Conservation (phyloP, 768 basidiomycete genomes). For the Tylopilus vinaceipallidus region DNA sequence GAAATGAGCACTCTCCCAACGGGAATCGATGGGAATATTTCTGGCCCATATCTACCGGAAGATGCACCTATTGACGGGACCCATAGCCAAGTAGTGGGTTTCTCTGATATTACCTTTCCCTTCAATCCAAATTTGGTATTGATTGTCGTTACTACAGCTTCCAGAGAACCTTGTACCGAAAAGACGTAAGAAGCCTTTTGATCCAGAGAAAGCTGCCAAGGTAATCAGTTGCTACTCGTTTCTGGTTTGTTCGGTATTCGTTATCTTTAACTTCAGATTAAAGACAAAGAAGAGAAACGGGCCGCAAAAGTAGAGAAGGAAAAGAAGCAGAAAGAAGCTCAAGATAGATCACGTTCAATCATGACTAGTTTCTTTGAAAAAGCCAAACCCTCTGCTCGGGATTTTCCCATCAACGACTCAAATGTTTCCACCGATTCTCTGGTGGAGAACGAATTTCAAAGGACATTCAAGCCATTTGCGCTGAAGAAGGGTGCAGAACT, state of each 20-base stretch:
- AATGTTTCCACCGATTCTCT: conserved; percentile 34
- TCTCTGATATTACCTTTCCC: neutral
- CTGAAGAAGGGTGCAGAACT: conserved; percentile 71
- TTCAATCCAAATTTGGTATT: neutral
- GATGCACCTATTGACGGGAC: conserved; percentile 28
- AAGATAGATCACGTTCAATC: conserved; percentile 69
- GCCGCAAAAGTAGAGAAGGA: conserved; percentile 68
- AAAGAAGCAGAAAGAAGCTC: conserved; percentile 66
- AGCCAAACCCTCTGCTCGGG: conserved; percentile 37
- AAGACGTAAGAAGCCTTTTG: conserved; percentile 49
- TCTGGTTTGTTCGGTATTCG: neutral
- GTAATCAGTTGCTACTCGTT: conserved; percentile 11
- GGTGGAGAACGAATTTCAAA: conserved; percentile 63
- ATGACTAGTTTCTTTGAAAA: conserved; percentile 82
- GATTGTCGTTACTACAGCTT: conserved; percentile 8
- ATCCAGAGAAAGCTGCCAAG: conserved; percentile 50
- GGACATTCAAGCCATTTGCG: conserved; percentile 74
- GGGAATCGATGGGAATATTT: neutral
- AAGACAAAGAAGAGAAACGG: conserved; percentile 66
- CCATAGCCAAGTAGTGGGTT: conserved; percentile 41
- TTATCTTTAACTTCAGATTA: conserved; percentile 57
- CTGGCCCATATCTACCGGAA: conserved; percentile 30
- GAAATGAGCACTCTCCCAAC: conserved; percentile 4
- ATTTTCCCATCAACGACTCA: conserved; percentile 25
- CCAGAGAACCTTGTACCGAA: conserved; percentile 28